phyloP scores from a whole-genome alignment of 2,329 filamentous ascomycete genomes.

The Penicillium expansum region DNA sequence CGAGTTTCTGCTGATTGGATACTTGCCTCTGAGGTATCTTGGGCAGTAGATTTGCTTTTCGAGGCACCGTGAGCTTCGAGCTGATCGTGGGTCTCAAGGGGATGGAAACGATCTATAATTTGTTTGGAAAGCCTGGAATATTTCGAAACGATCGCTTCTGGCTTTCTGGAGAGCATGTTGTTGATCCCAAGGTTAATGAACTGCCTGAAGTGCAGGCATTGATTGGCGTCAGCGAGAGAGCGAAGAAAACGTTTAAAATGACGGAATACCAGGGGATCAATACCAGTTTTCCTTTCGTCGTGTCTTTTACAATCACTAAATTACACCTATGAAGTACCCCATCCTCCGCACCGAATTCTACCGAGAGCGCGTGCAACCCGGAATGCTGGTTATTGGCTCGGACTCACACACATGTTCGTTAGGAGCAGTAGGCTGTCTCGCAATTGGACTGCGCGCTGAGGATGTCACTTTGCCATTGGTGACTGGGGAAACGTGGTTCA shows the following conservation, averaged over 20 bases:
- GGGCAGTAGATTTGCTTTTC: slow-evolving; percentile 30
- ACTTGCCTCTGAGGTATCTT: slow-evolving; percentile 45
- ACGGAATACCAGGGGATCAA: slow-evolving; percentile 44
- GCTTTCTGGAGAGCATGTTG: slow-evolving; percentile 51
- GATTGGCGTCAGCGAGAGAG: slow-evolving; percentile 36
- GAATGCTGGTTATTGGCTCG: slow-evolving; percentile 43
- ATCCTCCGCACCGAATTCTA: slow-evolving; percentile 50
- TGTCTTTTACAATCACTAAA: background rate
- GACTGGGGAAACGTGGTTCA: slow-evolving; percentile 50
- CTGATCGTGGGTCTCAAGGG: slow-evolving; percentile 10
- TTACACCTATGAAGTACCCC: slow-evolving; percentile 24
- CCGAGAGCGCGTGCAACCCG: slow-evolving; percentile 46
- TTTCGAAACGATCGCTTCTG: slow-evolving; percentile 52
- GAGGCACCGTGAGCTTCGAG: background rate
- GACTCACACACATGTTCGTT: slow-evolving; percentile 50
- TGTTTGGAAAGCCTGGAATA: slow-evolving; percentile 42
- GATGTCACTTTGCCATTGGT: slow-evolving; percentile 48
- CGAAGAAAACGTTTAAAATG: slow-evolving; percentile 43
- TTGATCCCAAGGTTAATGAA: slow-evolving; percentile 40
- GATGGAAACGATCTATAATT: slow-evolving; percentile 45
- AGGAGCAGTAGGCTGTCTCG: slow-evolving; percentile 42
- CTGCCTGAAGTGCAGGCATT: slow-evolving; percentile 36
- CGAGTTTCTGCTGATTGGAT: slow-evolving; percentile 48
- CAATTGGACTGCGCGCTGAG: slow-evolving; percentile 47
- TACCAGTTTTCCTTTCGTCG: background rate